Percentiles rank a stretch among this genome's conserved stretches.
phyloP scores from a whole-genome alignment of 2,329 filamentous ascomycete genomes.

The Myriangium duriaei region DNA sequence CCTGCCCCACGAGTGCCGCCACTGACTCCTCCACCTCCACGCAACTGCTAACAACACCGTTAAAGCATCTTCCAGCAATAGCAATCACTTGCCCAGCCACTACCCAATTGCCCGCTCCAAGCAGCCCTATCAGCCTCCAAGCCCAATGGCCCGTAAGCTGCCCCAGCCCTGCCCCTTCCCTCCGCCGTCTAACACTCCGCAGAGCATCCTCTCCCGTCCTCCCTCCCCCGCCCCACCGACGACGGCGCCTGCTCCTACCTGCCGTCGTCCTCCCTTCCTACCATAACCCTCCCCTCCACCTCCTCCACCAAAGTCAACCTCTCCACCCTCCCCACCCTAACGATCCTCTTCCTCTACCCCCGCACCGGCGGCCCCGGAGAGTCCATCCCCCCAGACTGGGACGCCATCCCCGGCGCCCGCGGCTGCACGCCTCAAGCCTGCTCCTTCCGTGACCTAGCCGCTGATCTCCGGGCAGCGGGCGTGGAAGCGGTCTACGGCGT shows the following conservation, averaged over 20 bases:
- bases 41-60: no score
- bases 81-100: no score
- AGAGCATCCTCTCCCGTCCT: slow-evolving; percentile 19
- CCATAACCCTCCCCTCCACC: slow-evolving; percentile 24
- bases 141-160: slow-evolving; percentile 9
- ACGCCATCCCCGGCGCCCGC: slow-evolving; percentile 31
- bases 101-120: no score
- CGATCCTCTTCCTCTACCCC: slow-evolving; percentile 32
- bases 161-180: no score
- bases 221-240: slow-evolving; percentile 27
- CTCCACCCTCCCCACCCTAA: slow-evolving; percentile 25
- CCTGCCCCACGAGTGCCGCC: no score
- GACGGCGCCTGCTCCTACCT: slow-evolving; percentile 31
- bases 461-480: slow-evolving; percentile 20
- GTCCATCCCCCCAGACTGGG: slow-evolving; percentile 29
- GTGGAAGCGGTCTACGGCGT: slow-evolving; percentile 28
- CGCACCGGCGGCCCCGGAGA: slow-evolving; percentile 29
- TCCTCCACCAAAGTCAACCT: slow-evolving; percentile 21
- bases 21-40: no score
- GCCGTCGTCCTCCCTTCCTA: slow-evolving; percentile 18
- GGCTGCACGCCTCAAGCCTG: slow-evolving; percentile 35
- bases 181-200: background rate
- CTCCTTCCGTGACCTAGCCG: slow-evolving; percentile 27
- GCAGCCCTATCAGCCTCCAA: no score
- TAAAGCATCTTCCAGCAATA: no score